Percentiles rank a stretch among this genome's conserved stretches.
These are phyloP conservation scores for Pueraria montana DNA, from an alignment of 306 rosid species.

Conservation along the genomic window DNA sequence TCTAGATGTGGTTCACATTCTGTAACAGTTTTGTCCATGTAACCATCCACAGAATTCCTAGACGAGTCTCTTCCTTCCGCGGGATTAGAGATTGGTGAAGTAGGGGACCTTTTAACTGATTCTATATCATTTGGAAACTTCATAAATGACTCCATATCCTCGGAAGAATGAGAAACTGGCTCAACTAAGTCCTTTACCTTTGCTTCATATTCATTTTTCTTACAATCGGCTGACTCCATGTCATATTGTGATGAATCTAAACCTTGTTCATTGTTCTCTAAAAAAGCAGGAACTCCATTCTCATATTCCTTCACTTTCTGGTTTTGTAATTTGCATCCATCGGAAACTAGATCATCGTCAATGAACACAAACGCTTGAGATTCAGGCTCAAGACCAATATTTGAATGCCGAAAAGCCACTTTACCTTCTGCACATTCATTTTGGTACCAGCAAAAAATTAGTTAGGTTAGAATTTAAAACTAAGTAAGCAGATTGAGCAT, in stretches of 20 bases:
- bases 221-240: conserved; percentile 44
- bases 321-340: conserved; percentile 54
- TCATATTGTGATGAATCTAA: conserved; percentile 35
- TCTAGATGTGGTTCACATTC: conserved; percentile 74
- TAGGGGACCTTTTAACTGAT: conserved; percentile 39
- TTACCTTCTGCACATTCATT: conserved; percentile 74
- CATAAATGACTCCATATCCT: conserved; percentile 49
- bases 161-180: conserved; percentile 54
- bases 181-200: conserved; percentile 42
- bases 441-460: conserved; percentile 37
- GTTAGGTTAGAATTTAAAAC: not conserved
- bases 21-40: conserved; percentile 63
- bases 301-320: conserved; percentile 57
- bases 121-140: conserved; percentile 47
- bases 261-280: conserved; percentile 52
- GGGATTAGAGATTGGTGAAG: conserved; percentile 45
- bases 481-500: conserved; percentile 10
- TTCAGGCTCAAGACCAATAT: conserved; percentile 55
- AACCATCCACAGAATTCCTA: conserved; percentile 54
- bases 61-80: conserved; percentile 34
- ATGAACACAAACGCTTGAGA: conserved; percentile 61
- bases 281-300: conserved; percentile 42
- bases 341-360: conserved; percentile 49
- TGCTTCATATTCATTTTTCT: conserved; percentile 42
- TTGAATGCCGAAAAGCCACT: conserved; percentile 57